These are phyloP conservation scores for Linderina pennispora DNA, from an alignment of 192 early-diverging fungal genomes.

Conservation along the genomic window DNA sequence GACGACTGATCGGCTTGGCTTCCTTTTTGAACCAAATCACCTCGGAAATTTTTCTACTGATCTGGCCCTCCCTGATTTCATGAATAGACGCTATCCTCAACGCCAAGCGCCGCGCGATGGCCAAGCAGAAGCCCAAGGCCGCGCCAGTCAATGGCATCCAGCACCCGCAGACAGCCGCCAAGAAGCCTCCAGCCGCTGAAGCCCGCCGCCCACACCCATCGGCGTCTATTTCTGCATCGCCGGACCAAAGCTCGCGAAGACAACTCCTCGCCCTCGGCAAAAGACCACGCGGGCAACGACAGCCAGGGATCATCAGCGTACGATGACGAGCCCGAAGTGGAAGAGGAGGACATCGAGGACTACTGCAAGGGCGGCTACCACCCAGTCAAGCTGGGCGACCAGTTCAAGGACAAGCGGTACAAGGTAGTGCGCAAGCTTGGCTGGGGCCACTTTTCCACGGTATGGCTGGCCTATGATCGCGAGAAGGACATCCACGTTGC, in stretches of 20 bases:
- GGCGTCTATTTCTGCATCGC: no score
- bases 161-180: background rate
- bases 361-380: slow-evolving; percentile 95
- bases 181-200: no score
- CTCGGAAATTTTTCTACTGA: no score
- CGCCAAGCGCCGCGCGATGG: slow-evolving; percentile 45
- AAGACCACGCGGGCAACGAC: background rate
- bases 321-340: slow-evolving; percentile 51
- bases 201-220: no score
- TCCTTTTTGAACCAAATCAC: no score
- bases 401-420: slow-evolving; percentile 74
- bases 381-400: slow-evolving; percentile 77
- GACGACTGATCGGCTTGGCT: no score
- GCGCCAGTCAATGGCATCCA: slow-evolving; percentile 3
- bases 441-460: slow-evolving; percentile 98
- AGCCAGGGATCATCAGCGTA: slow-evolving; percentile 10
- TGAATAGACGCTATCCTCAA: slow-evolving; percentile 11
- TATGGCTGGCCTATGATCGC: slow-evolving; percentile 86
- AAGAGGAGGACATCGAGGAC: slow-evolving; percentile 88
- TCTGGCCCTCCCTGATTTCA: no score
- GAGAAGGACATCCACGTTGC: slow-evolving; percentile 77
- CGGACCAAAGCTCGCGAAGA: no score
- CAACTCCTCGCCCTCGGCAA: no score
- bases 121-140: slow-evolving; percentile 33
- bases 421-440: slow-evolving; percentile 88